Base-by-base conservation (phyloP, 2,329 filamentous ascomycete species). In the Sphaerostilbella broomeana region DNA sequence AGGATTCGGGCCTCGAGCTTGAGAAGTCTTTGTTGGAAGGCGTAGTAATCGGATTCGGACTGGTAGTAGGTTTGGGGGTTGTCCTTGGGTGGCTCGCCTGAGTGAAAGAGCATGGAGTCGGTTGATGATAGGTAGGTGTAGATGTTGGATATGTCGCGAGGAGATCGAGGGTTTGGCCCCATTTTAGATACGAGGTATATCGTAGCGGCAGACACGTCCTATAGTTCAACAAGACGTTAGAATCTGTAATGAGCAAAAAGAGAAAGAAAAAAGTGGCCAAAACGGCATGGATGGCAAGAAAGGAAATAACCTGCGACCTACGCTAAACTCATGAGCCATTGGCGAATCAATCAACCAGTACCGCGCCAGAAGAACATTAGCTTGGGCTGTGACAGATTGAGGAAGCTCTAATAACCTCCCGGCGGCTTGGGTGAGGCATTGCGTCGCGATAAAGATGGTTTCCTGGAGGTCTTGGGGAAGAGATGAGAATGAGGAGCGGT, bases 111-210 rank as follows among this genome's bases (percentile, higher is more conserved):
- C 0, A 73, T 67, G 0, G 79, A 81, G 17, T 67, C 64, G 2
- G 74, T 60, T 0, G 83, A 85, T 26, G 80, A 65, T 5, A 97
- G 79, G 60, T 90, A 94, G 26, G 79, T 74, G 62, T 94, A 95
- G 44, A 90, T 82, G 57, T 89, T 92, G 43, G 88, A 73, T 26
- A 95, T 68, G 49, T 88, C 88, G 49, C 88, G 80, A 1, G 86
- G 78, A 10, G 84, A 83, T 43, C 83, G 79, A 2, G 88, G 83
- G 35, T 77, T 72, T 3, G 86, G 77, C 17, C 88, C 87, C 42
- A 92, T 73, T 64, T 97, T 97, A 20, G 87, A 77, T 17, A 80
- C 76, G 36, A 95, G 72, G 66, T 87, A 97, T 36, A 97, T 63
- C 1, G 79, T 72, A 12, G 86, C 86, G 22, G 89, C 86, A 21